Base-by-base conservation (phyloP, 2,329 filamentous ascomycete genomes). In the Ceratocystis eucalypticola region DNA sequence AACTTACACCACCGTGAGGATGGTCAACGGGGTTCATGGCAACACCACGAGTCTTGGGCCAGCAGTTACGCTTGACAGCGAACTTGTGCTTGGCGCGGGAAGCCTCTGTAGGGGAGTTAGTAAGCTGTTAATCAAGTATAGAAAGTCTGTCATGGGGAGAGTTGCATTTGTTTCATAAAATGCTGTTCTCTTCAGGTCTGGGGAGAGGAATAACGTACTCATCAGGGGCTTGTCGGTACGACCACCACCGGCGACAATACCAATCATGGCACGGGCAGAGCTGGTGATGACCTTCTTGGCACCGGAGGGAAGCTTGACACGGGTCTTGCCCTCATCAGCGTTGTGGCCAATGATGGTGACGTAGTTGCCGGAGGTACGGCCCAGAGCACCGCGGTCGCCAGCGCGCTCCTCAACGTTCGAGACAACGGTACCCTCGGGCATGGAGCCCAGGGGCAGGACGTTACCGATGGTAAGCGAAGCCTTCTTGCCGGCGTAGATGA, bases 21-120 rank as follows among this genome's bases (percentile, higher is more conserved):
- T 99, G 94, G 83, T 99, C 94, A 77, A 99, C 94, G 76, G 94
- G 94, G 85, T 99, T 99, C 94, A 99, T 99, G 82, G 94, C 94
- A 88, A 99, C 94, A 96, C 94, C 94, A 94, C 94, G 93, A 86
- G 94, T 99, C 90, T 96, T 96, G 82, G 94, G 94, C 94, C 94
- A 99, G 78, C 87, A 93, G 91, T 99, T 97, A 79, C 94, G 91
- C 91, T 99, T 99, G 84, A 96, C 95, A 74, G 92, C 91, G 84
- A 96, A 99, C 89, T 99, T 99, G 80, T 97, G 93, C 91, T 97
- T 99, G 77, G 94, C 94, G 78, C 94, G 91, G 77, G 93, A 97
- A 76, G 94, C 94, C 93, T 99, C 87, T 89, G 84, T 80, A 57
- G 2, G 44, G 63, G 44, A 57, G 62, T 67, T 62, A 69, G 61